Evolutionary conservation across 2,329 filamentous ascomycete genomes (phyloP), one percentile per base, ranked within the genome.

Genomic region (Calonectria multiphialidica): DNA sequence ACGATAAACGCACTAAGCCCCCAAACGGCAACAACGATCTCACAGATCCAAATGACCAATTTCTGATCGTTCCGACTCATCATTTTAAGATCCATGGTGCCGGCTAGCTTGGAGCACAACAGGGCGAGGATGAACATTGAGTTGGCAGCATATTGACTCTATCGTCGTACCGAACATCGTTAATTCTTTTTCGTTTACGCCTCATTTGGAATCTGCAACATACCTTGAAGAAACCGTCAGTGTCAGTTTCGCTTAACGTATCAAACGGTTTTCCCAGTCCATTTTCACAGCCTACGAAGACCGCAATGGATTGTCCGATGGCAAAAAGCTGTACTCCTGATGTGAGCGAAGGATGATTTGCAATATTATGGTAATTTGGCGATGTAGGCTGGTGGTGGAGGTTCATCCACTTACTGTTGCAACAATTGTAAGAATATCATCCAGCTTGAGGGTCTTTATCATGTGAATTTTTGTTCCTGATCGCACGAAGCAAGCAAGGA

Each of bases 391-490:
- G 50, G 33, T 7, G 23, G 15, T 23, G n/a, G n/a, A n/a, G 9
- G 13, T 57, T 18, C 15, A 1, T 50, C n/a, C n/a, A 72, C 77
- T 72, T 71, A 81, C 80, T 62, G 76, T 75, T 37, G 80, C 77
- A 10, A 73, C 55, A 65, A 81, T 72, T 6, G 74, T 76, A 1
- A 81, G 71, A 8, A 75, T 47, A 33, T 81, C 80, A 42, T 81
- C 80, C 2, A 73, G 12, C n/a, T 67, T 79, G 33, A 81, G 45
- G 10, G 53, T 71, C 55, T 81, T 80, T 65, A 79, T 75, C 80
- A 81, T 81, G 64, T 81, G 66, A 21, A 81, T 44, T 50, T 81
- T 81, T 2, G 80, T 81, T 3, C 79, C 78, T 0, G 66, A 66
- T 7, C 80, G 76, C 6, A 80, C 80, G 18, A 75, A 23, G 10